Evolutionary conservation across 306 rosid genomes (phyloP), one percentile per base, ranked within the genome.

Genomic region (Citrullus colocynthis): DNA sequence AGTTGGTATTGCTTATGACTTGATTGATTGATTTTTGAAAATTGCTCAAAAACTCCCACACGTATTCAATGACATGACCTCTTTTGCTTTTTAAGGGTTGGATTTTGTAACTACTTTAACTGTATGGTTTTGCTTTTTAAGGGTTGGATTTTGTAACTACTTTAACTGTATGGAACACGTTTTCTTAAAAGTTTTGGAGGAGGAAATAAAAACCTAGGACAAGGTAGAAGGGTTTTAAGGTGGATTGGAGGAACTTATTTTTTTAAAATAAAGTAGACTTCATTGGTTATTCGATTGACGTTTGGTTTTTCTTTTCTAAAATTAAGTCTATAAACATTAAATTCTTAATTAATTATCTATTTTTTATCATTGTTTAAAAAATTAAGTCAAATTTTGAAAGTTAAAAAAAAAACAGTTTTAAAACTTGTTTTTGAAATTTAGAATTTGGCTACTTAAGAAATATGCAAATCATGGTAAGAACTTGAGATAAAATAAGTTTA

Each of bases 31-130:
- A 39, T 64, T 18, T 64, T 36, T 36, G 21, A 36, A 66, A 63
- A 13, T 63, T 63, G 45, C 45, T 63, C 13, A 4, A 63, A 34
- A 34, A 34, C 24, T 37, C 41, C 45, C 45, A 63, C 70, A 63
- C 70, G 70, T 34, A 34, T 62, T 34, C 45, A 32, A 54, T 54
- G 18, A 54, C 6, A 54, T 54, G 58, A 36, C 39, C 58, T 4
- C n/a, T 62, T 62, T 62, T 5, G 41, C 28, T 32, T 62, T 62
- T 30, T 30, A 9, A 37, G 73, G 21, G 18, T 16, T 65, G 10
- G 52, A n/a, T 66, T 17, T 32, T 41, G 52, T 41, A 39, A 39
- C 74, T 39, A 66, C 74, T 66, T 66, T 66, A 39, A 66, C 74
- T 18, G 74, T 41, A 2, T 51, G 16, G 16, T n/a, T n/a, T n/a